These are phyloP conservation scores for Tardiomyces blankii DNA, from an alignment of 1,139 yeast genomes.

Conservation along the genomic window DNA sequence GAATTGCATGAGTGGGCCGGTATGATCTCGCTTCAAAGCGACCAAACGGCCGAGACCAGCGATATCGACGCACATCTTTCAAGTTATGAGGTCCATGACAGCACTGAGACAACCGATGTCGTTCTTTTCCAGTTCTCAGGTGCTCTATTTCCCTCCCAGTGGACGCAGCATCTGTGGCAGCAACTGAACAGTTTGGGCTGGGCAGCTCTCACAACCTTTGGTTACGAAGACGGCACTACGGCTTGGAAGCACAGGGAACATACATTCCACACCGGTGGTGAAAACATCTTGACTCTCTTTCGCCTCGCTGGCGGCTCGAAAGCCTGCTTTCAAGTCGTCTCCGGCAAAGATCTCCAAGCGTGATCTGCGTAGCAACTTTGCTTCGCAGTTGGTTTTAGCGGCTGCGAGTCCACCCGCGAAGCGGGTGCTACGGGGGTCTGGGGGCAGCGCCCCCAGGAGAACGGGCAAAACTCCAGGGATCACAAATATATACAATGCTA, in stretches of 20 bases:
- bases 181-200: constrained; percentile 4
- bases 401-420: too few relatives aligned
- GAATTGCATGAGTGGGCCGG: constrained; percentile 23
- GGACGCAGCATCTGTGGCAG: constrained; percentile 8
- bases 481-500: constrained; percentile 2
- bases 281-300: constrained; percentile 15
- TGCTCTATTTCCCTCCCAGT: constrained; percentile 11
- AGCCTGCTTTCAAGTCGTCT: constrained; percentile 1
- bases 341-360: constrained; percentile 1
- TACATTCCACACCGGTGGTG: constrained; percentile 13
- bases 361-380: too few relatives aligned
- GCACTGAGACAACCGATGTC: constrained; percentile 5
- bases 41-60: constrained; percentile 7
- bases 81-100: constrained; percentile 9
- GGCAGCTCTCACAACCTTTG: constrained; percentile 17
- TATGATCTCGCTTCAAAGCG: constrained; percentile 15
- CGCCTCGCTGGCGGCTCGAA: constrained; percentile 4
- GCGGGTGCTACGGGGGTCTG: too few relatives aligned
- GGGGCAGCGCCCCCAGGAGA: too few relatives aligned
- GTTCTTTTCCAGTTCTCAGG: constrained; percentile 8
- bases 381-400: too few relatives aligned
- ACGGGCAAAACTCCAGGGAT: too few relatives aligned
- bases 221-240: constrained; percentile 20
- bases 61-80: constrained; percentile 17
- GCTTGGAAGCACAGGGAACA: constrained; percentile 22